phyloP scores from a whole-genome alignment of 495 filamentous ascomycete species.

The Copromyces sp. region DNA sequence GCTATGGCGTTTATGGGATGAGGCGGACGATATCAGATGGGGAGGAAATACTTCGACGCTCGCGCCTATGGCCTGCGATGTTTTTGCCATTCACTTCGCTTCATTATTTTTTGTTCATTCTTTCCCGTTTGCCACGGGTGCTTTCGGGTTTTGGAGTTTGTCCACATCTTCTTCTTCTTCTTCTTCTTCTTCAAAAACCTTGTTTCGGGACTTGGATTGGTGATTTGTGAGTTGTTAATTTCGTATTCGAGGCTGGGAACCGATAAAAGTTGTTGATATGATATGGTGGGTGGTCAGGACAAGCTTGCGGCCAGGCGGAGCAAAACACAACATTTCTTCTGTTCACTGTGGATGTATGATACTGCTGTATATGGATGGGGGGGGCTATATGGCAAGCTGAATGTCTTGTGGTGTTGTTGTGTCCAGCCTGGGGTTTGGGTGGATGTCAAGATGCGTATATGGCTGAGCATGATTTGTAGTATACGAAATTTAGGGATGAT shows the following conservation, averaged over 20 bases:
- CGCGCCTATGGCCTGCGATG: conserved; percentile 6
- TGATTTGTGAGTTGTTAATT: background rate
- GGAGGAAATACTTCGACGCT: background rate
- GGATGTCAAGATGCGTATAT: background rate
- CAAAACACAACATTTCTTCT: background rate
- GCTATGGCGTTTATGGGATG: conserved; percentile 6
- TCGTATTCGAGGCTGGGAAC: background rate
- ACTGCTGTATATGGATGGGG: background rate
- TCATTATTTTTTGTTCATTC: background rate
- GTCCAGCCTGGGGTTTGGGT: background rate
- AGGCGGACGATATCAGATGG: background rate
- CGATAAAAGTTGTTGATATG: background rate
- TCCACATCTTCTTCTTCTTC: conserved; percentile 3
- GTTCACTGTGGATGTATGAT: background rate
- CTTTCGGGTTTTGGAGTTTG: conserved; percentile 9
- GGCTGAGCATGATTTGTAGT: background rate
- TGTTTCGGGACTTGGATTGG: background rate
- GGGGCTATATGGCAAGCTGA: background rate
- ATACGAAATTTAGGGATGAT: background rate
- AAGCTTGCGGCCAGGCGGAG: background rate
- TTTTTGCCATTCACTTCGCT: background rate
- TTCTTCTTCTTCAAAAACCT: background rate
- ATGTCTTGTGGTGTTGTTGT: background rate
- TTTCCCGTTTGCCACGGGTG: conserved; percentile 24
- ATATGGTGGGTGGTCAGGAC: background rate